These are phyloP conservation scores for Zygosaccharomyces sapae DNA, from an alignment of 1,139 yeast genomes.

Conservation along the genomic window DNA sequence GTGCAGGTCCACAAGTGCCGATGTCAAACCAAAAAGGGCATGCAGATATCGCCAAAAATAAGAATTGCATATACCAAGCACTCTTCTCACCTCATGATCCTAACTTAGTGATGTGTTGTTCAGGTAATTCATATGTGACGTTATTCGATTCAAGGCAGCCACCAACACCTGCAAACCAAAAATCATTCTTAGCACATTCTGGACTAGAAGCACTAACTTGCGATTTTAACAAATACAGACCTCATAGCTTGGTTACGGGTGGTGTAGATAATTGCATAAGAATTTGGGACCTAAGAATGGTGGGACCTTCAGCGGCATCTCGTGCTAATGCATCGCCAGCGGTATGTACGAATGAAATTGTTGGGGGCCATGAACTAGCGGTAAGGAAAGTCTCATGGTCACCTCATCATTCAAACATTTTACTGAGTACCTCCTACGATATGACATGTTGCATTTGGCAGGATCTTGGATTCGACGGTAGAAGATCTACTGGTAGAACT, in stretches of 20 bases:
- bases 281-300: conserved; percentile 84
- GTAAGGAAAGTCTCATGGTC: conserved; percentile 82
- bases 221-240: conserved; percentile 88
- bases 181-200: conserved; percentile 65
- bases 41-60: conserved; percentile 24
- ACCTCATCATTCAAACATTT: conserved; percentile 71
- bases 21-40: conserved; percentile 21
- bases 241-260: conserved; percentile 74
- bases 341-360: conserved; percentile 54
- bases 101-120: conserved; percentile 63
- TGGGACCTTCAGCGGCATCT: conserved; percentile 43
- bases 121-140: conserved; percentile 74
- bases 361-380: conserved; percentile 82
- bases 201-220: conserved; percentile 77
- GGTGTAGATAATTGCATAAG: conserved; percentile 84
- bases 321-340: conserved; percentile 54
- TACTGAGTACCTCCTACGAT: conserved; percentile 80
- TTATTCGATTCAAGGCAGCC: conserved; percentile 79
- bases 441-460: conserved; percentile 89
- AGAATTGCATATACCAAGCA: conserved; percentile 71
- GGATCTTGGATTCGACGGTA: conserved; percentile 54
- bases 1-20: conserved; percentile 19
- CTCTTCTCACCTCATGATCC: conserved; percentile 84
- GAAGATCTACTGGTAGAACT: conserved; percentile 45
- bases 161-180: conserved; percentile 45